A percentile compares a stretch with the other conserved stretches of the same genome.
phyloP scores from a whole-genome alignment of 345 rosid species.

The Stellera chamaejasme region DNA sequence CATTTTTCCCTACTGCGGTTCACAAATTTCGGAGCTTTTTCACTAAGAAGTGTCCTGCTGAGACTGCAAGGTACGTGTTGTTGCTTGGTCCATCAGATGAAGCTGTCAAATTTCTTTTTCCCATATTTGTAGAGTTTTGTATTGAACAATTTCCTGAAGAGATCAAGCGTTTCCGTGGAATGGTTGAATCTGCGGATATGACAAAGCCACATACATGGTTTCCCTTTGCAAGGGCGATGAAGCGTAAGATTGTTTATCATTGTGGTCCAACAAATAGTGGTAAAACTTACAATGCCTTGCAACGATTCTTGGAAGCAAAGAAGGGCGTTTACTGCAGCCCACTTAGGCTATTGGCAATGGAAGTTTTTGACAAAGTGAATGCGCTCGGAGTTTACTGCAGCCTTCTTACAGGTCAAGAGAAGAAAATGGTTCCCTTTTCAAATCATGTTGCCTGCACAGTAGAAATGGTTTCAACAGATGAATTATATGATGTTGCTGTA shows the following conservation, averaged over 20 bases:
- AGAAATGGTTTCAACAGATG: conserved; percentile 82
- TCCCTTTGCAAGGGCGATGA: conserved; percentile 91
- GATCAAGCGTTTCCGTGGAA: conserved; percentile 50
- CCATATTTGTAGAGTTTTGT: conserved; percentile 80
- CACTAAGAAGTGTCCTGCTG: conserved; percentile 38
- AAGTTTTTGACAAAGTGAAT: conserved; percentile 97
- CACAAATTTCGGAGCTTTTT: conserved; percentile 43
- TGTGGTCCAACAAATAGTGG: conserved; percentile 98
- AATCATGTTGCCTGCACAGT: conserved; percentile 88
- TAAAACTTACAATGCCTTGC: conserved; percentile 87
- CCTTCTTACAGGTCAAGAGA: conserved; percentile 89
- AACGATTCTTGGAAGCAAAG: conserved; percentile 81
- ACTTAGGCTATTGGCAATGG: conserved; percentile 93
- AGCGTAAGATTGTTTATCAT: conserved; percentile 77
- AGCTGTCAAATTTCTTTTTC: conserved; percentile 71
- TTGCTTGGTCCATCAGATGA: conserved; percentile 60
- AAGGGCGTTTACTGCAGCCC: conserved; percentile 92
- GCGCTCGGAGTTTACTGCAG: conserved; percentile 80
- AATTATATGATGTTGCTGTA: conserved; percentile 82
- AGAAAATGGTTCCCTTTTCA: conserved; percentile 66
- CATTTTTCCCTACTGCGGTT: conserved; percentile 78
- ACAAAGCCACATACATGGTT: conserved; percentile 89
- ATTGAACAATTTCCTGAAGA: conserved; percentile 67
- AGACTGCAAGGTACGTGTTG: conserved; percentile 36
- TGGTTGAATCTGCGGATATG: conserved; percentile 76